Conservation (phyloP, 1,284 basidiomycete genomes). For the Naganishia cerealis region DNA sequence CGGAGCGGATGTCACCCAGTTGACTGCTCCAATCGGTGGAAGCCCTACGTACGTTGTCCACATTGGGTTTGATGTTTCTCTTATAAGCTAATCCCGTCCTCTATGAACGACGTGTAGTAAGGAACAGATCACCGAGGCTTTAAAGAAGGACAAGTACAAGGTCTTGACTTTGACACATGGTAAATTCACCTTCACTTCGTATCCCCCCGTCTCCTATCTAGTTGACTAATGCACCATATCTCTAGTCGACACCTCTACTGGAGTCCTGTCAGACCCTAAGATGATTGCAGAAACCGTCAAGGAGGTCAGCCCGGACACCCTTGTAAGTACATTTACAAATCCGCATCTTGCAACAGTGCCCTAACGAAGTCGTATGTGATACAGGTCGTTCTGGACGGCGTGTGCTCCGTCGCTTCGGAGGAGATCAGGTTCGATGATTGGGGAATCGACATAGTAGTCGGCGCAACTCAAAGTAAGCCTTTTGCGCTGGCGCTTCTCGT, state of each 20-base stretch:
- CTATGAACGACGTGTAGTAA: slow-evolving; percentile 38
- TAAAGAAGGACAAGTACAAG: slow-evolving; percentile 83
- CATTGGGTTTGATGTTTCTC: background rate
- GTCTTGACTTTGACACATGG: slow-evolving; percentile 87
- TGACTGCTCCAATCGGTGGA: slow-evolving; percentile 79
- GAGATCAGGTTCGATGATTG: slow-evolving; percentile 93
- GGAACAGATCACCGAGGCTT: slow-evolving; percentile 58
- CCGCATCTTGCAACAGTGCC: too few relatives aligned
- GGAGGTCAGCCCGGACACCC: slow-evolving; percentile 77
- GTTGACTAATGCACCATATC: background rate
- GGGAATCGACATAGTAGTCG: slow-evolving; percentile 85
- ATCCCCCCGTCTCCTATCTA: background rate
- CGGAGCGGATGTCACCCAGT: slow-evolving; percentile 82
- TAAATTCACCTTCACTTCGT: slow-evolving; percentile 46
- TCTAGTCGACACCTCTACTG: slow-evolving; percentile 75
- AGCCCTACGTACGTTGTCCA: slow-evolving; percentile 60
- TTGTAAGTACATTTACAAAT: slow-evolving; percentile 58
- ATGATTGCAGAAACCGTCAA: slow-evolving; percentile 73
- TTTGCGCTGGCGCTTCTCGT: background rate
- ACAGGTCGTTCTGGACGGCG: slow-evolving; percentile 82
- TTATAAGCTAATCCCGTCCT: background rate
- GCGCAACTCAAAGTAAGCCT: slow-evolving; percentile 76
- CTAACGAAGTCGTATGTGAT: background rate
- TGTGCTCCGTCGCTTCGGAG: slow-evolving; percentile 93
- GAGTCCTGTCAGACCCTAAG: slow-evolving; percentile 83